Conservation (phyloP, 768 basidiomycete species). For the Pleurotus djamor region DNA sequence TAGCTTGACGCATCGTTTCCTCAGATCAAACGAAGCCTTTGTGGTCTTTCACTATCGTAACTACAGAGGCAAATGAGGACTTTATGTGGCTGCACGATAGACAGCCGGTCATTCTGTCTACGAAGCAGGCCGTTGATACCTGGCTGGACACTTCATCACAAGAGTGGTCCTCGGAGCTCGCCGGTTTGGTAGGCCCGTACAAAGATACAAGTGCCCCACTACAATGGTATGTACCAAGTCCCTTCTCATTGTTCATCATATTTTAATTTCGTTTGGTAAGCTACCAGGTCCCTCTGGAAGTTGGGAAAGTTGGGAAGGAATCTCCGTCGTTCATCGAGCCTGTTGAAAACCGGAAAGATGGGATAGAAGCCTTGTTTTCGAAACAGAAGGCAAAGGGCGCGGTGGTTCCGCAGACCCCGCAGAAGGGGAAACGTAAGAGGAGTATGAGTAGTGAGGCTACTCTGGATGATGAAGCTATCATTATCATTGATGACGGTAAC, state of each 20-base stretch:
- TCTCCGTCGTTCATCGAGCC: conserved; percentile 83
- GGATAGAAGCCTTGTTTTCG: conserved; percentile 81
- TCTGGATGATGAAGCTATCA: neutral
- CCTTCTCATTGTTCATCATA: neutral
- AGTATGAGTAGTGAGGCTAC: neutral
- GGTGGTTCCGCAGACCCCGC: neutral
- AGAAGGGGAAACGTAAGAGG: neutral
- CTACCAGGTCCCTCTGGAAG: conserved; percentile 86
- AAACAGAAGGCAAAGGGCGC: conserved; percentile 40
- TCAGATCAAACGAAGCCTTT: conserved; percentile 54
- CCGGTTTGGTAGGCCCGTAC: conserved; percentile 59
- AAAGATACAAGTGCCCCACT: conserved; percentile 47
- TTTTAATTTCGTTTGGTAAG: conserved; percentile 31
- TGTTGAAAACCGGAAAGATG: conserved; percentile 75
- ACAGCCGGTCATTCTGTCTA: conserved; percentile 78
- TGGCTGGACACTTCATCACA: conserved; percentile 84
- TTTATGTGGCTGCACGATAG: conserved; percentile 91
- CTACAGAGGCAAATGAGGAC: conserved; percentile 68
- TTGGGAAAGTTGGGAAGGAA: conserved; percentile 87
- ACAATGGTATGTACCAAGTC: conserved; percentile 56
- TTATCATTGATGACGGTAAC: neutral
- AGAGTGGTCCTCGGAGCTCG: conserved; percentile 62
- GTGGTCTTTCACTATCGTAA: conserved; percentile 90
- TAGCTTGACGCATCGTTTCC: neutral
- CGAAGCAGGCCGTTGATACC: conserved; percentile 49